Percentiles rank a stretch among this genome's conserved stretches.
phyloP scores from a whole-genome alignment of 2,329 filamentous ascomycete species.

The Alternaria hordeiaustralica region DNA sequence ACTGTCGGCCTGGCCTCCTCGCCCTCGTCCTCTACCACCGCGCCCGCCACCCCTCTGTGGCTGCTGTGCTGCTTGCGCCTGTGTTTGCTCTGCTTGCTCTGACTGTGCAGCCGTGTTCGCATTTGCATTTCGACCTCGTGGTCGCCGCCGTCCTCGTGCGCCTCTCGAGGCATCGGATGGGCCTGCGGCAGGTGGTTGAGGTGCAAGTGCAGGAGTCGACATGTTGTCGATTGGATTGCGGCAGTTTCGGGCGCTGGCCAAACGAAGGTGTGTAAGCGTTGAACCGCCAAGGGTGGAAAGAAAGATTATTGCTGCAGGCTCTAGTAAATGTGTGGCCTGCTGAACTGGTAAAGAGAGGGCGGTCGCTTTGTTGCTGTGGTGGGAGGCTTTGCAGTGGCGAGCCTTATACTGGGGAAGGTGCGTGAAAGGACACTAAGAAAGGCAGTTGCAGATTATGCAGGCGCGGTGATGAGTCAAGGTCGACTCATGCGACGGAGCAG shows the following conservation, averaged over 20 bases:
- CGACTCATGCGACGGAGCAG: conserved; percentile 12
- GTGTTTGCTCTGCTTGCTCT: conserved; percentile 26
- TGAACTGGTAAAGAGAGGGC: conserved; percentile 29
- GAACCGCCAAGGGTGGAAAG: not conserved
- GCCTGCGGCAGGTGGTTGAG: conserved; percentile 15
- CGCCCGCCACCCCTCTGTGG: conserved; percentile 28
- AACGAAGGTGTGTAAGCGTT: conserved; percentile 3
- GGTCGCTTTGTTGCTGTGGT: not conserved
- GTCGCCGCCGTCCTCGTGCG: conserved; percentile 27
- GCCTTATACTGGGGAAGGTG: conserved; percentile 12
- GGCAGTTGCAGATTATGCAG: conserved; percentile 8
- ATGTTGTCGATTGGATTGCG: conserved; percentile 18
- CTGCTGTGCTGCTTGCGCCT: conserved; percentile 22
- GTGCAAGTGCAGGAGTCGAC: conserved; percentile 25
- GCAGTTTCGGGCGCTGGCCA: not conserved
- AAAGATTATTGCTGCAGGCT: conserved; percentile 26
- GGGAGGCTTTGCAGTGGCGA: conserved; percentile 26
- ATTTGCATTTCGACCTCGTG: conserved; percentile 28
- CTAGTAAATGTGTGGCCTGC: conserved; percentile 39
- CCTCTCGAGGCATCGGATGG: conserved; percentile 22
- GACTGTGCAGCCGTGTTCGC: conserved; percentile 13
- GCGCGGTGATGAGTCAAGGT: conserved; percentile 15
- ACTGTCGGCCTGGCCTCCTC: conserved; percentile 20
- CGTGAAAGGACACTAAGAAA: conserved; percentile 5
- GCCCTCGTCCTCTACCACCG: conserved; percentile 24